Percentiles rank a stretch among this genome's conserved stretches.
phyloP scores from a whole-genome alignment of 306 rosid species.

The Pterocarpus santalinus region DNA sequence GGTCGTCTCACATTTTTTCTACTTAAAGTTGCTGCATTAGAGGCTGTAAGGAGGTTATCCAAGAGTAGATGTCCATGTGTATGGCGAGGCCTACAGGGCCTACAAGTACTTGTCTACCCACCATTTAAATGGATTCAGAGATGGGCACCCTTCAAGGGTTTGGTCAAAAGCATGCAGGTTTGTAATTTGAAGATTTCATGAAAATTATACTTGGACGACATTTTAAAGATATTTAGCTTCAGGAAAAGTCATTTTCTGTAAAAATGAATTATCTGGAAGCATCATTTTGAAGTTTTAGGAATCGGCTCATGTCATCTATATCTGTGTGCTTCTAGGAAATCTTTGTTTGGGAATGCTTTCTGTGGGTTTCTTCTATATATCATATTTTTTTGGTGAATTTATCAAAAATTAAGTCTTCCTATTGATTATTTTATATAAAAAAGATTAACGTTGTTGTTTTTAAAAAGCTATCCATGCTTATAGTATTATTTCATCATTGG shows the following conservation, averaged over 20 bases:
- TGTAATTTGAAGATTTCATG: constrained; percentile 42
- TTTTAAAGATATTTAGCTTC: constrained; percentile 14
- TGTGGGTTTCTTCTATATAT: constrained; percentile 8
- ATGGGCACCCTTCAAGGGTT: constrained; percentile 77
- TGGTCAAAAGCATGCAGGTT: constrained; percentile 88
- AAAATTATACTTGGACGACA: not conserved
- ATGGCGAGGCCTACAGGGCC: constrained; percentile 87
- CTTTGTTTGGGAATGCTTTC: constrained; percentile 16
- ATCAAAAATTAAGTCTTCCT: constrained; percentile 8
- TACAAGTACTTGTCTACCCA: constrained; percentile 79
- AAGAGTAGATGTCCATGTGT: constrained; percentile 74
- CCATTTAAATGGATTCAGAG: constrained; percentile 88
- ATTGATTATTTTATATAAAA: constrained; percentile 14
- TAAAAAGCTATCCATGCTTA: constrained; percentile 29
- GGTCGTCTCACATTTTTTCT: constrained; percentile 68
- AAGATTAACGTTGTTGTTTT: constrained; percentile 11
- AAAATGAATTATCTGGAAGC: not conserved
- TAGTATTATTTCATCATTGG: constrained; percentile 30
- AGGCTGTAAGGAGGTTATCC: constrained; percentile 73
- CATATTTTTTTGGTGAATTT: constrained; percentile 8
- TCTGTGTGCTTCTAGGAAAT: constrained; percentile 19
- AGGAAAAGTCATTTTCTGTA: constrained; percentile 8
- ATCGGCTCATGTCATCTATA: not conserved
- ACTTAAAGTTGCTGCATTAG: constrained; percentile 87
- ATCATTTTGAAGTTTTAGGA: constrained; percentile 30